A percentile compares a stretch with the other conserved stretches of the same genome.
Evolutionary conservation across 768 basidiomycete species (phyloP).

Genomic region (Leccinum pellstonianum): DNA sequence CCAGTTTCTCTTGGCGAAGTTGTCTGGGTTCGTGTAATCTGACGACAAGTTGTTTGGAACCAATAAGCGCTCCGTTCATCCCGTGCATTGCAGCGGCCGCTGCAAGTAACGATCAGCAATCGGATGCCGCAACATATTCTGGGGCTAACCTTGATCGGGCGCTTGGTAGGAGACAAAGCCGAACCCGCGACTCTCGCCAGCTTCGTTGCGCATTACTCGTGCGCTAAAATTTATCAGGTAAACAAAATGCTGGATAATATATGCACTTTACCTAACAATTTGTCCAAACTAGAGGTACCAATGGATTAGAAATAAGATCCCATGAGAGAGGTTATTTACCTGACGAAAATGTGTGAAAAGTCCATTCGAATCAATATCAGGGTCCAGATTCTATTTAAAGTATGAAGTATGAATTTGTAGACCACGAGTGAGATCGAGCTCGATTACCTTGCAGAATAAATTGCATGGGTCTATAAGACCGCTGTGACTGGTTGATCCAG

Average conservation of each 20-base stretch:
- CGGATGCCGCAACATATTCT: not conserved
- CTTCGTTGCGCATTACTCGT: constrained; percentile 88
- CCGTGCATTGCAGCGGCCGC: constrained; percentile 70
- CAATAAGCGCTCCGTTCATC: constrained; percentile 77
- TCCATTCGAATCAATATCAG: constrained; percentile 80
- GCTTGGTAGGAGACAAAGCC: constrained; percentile 88
- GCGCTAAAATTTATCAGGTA: constrained; percentile 49
- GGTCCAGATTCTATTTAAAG: constrained; percentile 69
- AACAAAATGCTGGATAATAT: not conserved
- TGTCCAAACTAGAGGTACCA: constrained; percentile 64
- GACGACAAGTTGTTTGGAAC: constrained; percentile 78
- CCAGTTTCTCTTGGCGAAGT: constrained; percentile 85
- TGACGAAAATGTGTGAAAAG: constrained; percentile 81
- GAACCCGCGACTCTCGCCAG: constrained; percentile 79
- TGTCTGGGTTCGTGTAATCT: constrained; percentile 90
- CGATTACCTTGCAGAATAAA: constrained; percentile 75
- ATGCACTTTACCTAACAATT: constrained; percentile 71
- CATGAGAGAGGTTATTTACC: constrained; percentile 37
- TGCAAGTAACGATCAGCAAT: constrained; percentile 30
- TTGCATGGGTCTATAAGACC: constrained; percentile 91
- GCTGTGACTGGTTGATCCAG: constrained; percentile 80
- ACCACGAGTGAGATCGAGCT: constrained; percentile 11
- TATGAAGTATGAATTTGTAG: constrained; percentile 3
- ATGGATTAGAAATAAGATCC: constrained; percentile 17
- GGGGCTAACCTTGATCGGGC: constrained; percentile 68